A percentile compares a stretch with the other conserved stretches of the same genome.
Conservation (phyloP, 805 yeast species). For the Candida pini region DNA sequence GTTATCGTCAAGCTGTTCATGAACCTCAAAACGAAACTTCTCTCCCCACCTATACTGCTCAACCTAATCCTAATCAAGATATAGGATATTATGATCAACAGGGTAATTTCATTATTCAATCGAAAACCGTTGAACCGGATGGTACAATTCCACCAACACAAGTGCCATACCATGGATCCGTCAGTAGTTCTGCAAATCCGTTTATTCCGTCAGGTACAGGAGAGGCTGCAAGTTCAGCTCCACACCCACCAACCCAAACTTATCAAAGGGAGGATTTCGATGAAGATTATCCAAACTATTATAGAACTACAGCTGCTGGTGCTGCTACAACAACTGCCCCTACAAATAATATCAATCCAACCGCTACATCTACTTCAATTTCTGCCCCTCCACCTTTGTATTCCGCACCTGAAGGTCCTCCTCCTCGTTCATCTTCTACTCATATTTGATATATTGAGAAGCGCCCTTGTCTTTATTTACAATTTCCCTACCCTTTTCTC, state of each 20-base stretch:
- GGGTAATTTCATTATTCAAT: conserved; percentile 42
- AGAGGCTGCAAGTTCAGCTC: not conserved
- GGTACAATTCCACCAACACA: conserved; percentile 1
- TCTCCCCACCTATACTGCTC: conserved; percentile 65
- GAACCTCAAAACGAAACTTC: conserved; percentile 38
- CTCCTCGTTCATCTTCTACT: too few species aligned
- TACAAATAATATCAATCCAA: not conserved
- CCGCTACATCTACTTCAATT: not conserved
- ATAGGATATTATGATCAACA: conserved; percentile 68
- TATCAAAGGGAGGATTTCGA: conserved; percentile 10
- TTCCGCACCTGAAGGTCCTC: conserved; percentile 19
- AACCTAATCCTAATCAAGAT: conserved; percentile 61
- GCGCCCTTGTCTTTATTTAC: too few species aligned
- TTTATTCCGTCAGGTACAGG: conserved; percentile 11
- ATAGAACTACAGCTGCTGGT: conserved; percentile 2
- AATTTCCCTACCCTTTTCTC: too few species aligned
- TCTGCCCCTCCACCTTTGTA: conserved; percentile 6
- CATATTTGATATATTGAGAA: too few species aligned
- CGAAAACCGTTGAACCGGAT: conserved; percentile 16
- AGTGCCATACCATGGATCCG: not conserved
- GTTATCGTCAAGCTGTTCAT: conserved; percentile 60
- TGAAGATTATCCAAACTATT: conserved; percentile 10
- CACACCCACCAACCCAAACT: conserved; percentile 4
- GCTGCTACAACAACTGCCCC: not conserved
- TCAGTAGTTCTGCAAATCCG: conserved; percentile 10